A percentile compares a stretch with the other conserved stretches of the same genome.
Evolutionary conservation across 192 early-diverging fungal genomes (phyloP).

Genomic region (Coemansia sp.): DNA sequence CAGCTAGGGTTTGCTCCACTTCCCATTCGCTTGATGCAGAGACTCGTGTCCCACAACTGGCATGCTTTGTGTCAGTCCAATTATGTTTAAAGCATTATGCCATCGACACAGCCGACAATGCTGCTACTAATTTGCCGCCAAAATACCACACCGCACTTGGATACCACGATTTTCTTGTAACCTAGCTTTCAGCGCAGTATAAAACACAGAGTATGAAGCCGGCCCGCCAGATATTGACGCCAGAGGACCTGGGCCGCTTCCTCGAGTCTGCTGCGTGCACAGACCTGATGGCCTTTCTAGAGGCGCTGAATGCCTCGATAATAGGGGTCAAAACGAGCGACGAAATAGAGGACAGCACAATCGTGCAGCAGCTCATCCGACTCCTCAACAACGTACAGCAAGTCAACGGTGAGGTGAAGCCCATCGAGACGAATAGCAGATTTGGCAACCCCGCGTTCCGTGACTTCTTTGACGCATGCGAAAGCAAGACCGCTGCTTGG

Average conservation of each 20-base stretch:
- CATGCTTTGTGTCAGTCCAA: no score
- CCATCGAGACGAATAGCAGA: slow-evolving; percentile 71
- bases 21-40: no score
- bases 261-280: slow-evolving; percentile 59
- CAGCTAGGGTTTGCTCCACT: no score
- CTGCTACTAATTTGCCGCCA: no score
- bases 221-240: slow-evolving; percentile 66
- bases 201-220: slow-evolving; percentile 48
- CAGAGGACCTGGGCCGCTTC: slow-evolving; percentile 80
- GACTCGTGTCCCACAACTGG: no score
- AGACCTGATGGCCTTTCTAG: slow-evolving; percentile 68
- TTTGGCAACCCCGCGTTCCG: slow-evolving; percentile 97
- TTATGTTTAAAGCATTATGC: no score
- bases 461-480: slow-evolving; percentile 76
- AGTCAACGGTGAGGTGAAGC: slow-evolving; percentile 62
- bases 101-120: no score
- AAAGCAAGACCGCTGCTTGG: slow-evolving; percentile 28
- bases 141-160: no score
- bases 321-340: slow-evolving; percentile 59
- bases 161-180: no score
- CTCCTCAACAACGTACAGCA: slow-evolving; percentile 64
- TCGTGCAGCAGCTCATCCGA: slow-evolving; percentile 57
- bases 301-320: slow-evolving; percentile 69
- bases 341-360: slow-evolving; percentile 50
- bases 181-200: no score